Conservation (phyloP, 225 moss, liverwort and hornwort species). For the Marchantia polymorpha region DNA sequence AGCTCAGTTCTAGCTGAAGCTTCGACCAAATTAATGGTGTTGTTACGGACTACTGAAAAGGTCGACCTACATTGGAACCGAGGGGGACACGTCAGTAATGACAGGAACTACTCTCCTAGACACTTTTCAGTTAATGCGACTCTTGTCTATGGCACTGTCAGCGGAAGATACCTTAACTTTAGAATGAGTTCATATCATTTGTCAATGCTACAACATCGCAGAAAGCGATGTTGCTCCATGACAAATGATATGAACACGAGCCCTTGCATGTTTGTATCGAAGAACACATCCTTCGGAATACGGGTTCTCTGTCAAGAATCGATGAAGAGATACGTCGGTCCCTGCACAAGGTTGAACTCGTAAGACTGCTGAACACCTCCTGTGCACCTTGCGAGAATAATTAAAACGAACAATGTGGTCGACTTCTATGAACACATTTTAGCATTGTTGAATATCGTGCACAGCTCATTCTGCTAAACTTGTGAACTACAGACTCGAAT, state of each 20-base stretch:
- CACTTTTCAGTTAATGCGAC: too few species aligned
- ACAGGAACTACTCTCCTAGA: too few species aligned
- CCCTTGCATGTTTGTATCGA: constrained; percentile 12
- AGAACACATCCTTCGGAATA: constrained; percentile 17
- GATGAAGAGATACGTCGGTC: constrained; percentile 9
- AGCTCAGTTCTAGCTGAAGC: neutral
- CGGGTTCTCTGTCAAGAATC: neutral
- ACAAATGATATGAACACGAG: too few species aligned
- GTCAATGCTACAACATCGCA: constrained; percentile 14
- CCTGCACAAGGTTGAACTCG: constrained; percentile 7
- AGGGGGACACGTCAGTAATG: too few species aligned
- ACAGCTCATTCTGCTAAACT: too few species aligned
- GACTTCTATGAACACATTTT: neutral
- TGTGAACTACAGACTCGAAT: too few species aligned
- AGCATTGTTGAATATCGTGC: neutral
- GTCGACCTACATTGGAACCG: too few species aligned
- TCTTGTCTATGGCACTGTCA: too few species aligned
- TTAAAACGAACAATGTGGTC: too few species aligned
- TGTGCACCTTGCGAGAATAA: neutral
- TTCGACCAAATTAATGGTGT: too few species aligned
- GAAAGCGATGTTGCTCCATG: too few species aligned
- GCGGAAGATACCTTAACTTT: neutral
- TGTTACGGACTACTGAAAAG: too few species aligned
- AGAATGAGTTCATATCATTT: constrained; percentile 23
- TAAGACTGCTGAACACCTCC: neutral